Base-by-base conservation (phyloP, 2,329 filamentous ascomycete species). In the Ascochyta pisi region DNA sequence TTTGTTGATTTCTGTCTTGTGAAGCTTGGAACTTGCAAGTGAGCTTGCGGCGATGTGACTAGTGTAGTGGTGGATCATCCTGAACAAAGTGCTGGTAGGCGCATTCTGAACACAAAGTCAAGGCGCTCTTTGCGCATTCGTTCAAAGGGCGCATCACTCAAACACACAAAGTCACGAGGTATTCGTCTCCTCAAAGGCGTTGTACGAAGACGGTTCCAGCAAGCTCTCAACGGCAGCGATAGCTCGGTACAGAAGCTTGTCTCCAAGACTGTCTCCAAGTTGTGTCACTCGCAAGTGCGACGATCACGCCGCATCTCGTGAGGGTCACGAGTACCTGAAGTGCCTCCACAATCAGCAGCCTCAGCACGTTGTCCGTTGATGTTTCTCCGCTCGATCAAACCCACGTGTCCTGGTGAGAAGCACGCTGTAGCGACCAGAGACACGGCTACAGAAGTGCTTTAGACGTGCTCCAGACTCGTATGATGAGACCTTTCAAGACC, bases 261-360 rank as follows among this genome's bases (percentile, higher is more conserved):
- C 24, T 31, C 19, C 24, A 37, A 51, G 38, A n/a, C 33, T 35
- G n/a, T 35, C 33, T 35, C 5, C 33, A 27, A 43, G 9, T 5
- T 19, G 35, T 29, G 22, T 40, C 22, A 26, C 52, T 53, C 44
- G 27, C 44, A 48, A 51, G 26, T 39, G 43, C 46, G 44, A 59
- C 29, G n/a, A 23, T 54, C 48, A 57, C 43, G 41, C 50, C 33
- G 41, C 59, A 55, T 62, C 56, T 55, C 47, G 56, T 57, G 50
- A 48, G 15, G 46, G 55, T 50, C 57, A 57, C 54, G 46, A 51
- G 45, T 50, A 56, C 45, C 48, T 55, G 27, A 24, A 33, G 26
- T 7, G 33, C 23, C 31, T 19, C 43, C 7, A 15, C n/a, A 24
- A 31, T 42, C 29, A 24, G 19, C 29, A n/a, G 45, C 40, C 37